These are phyloP conservation scores for Collybiopsis luxurians DNA, from an alignment of 768 basidiomycete genomes.

Conservation along the genomic window DNA sequence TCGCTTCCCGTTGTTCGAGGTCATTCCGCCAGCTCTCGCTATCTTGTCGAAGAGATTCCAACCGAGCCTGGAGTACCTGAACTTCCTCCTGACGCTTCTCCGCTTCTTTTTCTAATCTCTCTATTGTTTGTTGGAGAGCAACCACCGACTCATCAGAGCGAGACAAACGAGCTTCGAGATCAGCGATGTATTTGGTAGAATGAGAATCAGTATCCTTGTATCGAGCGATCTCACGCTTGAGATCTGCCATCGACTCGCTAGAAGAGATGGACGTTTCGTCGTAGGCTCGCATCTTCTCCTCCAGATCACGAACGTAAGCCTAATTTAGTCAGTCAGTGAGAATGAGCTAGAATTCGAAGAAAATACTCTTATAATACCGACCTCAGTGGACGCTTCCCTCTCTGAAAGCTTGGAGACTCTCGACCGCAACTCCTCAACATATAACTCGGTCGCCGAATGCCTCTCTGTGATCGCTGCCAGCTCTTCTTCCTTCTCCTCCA, in stretches of 20 bases:
- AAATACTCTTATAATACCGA: constrained; percentile 28
- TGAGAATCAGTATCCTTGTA: constrained; percentile 75
- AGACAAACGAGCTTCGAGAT: constrained; percentile 79
- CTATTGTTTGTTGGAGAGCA: constrained; percentile 65
- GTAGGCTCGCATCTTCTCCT: constrained; percentile 84
- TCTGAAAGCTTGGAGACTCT: constrained; percentile 83
- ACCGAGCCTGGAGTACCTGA: constrained; percentile 62
- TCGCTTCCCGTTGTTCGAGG: constrained; percentile 78
- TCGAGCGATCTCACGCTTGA: constrained; percentile 77
- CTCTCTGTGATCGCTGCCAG: constrained; percentile 61
- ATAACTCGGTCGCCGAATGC: constrained; percentile 77
- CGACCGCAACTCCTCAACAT: constrained; percentile 81
- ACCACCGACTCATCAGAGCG: constrained; percentile 78
- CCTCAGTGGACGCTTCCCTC: constrained; percentile 90
- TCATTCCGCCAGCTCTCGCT: constrained; percentile 82
- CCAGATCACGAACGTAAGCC: constrained; percentile 92
- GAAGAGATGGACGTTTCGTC: constrained; percentile 78
- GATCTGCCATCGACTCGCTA: constrained; percentile 75
- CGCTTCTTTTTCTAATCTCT: constrained; percentile 73
- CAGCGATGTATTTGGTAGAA: constrained; percentile 76
- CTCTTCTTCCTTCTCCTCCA: constrained; percentile 89
- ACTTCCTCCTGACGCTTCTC: constrained; percentile 74
- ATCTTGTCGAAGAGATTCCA: constrained; percentile 68
- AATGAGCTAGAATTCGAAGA: background rate
- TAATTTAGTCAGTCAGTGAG: constrained; percentile 27